phyloP scores from a whole-genome alignment of 306 rosid genomes.

The Fagus sylvatica region DNA sequence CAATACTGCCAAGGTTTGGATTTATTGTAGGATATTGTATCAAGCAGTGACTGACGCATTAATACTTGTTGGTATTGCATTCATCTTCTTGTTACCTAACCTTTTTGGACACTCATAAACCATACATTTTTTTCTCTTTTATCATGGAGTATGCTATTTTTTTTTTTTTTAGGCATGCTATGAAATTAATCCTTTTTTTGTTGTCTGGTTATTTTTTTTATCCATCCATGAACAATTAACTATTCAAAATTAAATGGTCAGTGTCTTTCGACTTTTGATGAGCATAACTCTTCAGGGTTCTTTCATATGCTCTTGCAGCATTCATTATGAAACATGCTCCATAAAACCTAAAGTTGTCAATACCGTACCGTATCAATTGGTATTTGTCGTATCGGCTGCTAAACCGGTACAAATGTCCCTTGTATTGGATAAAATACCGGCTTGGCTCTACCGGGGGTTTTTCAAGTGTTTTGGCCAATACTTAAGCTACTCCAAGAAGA shows the following conservation, averaged over 20 bases:
- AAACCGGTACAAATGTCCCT: no score
- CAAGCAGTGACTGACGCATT: constrained; percentile 6
- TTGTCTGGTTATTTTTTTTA: not conserved
- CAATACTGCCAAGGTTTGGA: constrained; percentile 91
- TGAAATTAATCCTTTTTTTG: not conserved
- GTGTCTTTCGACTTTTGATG: not conserved
- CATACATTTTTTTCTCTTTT: not conserved
- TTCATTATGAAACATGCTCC: not conserved
- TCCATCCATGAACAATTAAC: not conserved
- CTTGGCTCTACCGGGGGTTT: no score
- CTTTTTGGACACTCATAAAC: not conserved
- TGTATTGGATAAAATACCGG: no score
- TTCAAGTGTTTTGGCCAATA: no score
- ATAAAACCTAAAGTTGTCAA: not conserved
- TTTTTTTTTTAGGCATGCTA: not conserved
- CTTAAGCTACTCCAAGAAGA: no score
- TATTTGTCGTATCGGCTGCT: no score
- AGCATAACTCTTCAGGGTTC: not conserved
- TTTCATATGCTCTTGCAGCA: not conserved
- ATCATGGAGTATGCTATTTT: not conserved
- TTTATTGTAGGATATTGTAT: constrained; percentile 11
- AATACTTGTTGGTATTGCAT: constrained; percentile 15
- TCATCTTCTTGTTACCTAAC: constrained; percentile 7
- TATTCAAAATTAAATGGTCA: not conserved
- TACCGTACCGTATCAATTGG: no score